Percentiles rank a stretch among this genome's conserved stretches.
Conservation (phyloP, 805 yeast species). For the Starmerella kuoi region DNA sequence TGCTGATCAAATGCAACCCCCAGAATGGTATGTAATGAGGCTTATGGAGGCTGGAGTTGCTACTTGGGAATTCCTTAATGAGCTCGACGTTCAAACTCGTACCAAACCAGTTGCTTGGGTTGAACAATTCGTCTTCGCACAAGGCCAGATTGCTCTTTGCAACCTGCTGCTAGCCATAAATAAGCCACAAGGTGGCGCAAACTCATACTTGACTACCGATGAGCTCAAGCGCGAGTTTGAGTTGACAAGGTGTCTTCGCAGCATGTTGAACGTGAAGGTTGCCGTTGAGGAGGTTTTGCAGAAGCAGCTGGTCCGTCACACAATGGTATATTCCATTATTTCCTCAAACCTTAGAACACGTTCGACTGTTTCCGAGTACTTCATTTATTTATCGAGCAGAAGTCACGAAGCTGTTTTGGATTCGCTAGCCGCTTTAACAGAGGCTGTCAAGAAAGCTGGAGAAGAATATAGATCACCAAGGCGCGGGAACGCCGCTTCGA, state of each 20-base stretch:
- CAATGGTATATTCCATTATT: conserved; percentile 58
- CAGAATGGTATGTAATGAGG: conserved; percentile 63
- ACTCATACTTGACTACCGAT: conserved; percentile 28
- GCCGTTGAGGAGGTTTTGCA: conserved; percentile 46
- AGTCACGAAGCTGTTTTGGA: conserved; percentile 48
- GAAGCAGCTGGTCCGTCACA: conserved; percentile 38
- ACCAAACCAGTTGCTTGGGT: conserved; percentile 87
- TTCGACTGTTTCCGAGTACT: conserved; percentile 65
- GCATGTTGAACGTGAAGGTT: conserved; percentile 50
- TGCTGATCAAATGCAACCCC: conserved; percentile 28
- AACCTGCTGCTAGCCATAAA: conserved; percentile 49
- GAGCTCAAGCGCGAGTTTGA: conserved; percentile 59
- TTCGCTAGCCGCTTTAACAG: conserved; percentile 33
- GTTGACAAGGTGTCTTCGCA: conserved; percentile 65
- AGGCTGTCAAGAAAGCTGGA: neutral
- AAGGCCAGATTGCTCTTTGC: conserved; percentile 71
- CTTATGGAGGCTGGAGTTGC: conserved; percentile 55
- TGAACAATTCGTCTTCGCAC: conserved; percentile 50
- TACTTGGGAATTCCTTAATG: conserved; percentile 57
- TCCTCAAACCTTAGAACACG: conserved; percentile 69
- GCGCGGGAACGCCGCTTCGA: neutral
- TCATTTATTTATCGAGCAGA: conserved; percentile 39
- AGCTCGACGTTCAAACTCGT: conserved; percentile 80
- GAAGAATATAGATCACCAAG: neutral
- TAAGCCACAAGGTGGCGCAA: conserved; percentile 20